These are phyloP conservation scores for Aspergillus sclerotioniger DNA, from an alignment of 495 filamentous ascomycete genomes.

Conservation along the genomic window DNA sequence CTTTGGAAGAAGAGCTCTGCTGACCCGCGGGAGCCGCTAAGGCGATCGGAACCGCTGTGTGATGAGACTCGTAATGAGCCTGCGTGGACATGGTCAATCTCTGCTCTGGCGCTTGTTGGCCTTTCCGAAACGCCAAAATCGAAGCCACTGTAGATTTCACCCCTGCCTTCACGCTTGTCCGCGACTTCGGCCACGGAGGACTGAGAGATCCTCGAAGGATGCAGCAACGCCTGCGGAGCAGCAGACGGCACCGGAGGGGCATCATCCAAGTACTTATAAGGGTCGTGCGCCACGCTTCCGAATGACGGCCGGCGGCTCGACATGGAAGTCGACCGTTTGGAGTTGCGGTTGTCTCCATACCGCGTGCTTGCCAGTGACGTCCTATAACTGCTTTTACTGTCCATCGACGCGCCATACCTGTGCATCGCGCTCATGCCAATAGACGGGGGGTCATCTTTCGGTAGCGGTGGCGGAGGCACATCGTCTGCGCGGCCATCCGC, in stretches of 20 bases:
- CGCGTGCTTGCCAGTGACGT: constrained; percentile 46
- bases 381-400: constrained; percentile 46
- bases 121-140: constrained; percentile 24
- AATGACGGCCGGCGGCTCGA: constrained; percentile 41
- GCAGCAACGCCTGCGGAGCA: constrained; percentile 27
- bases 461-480: constrained; percentile 32
- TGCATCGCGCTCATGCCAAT: constrained; percentile 13
- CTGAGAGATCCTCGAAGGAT: constrained; percentile 25
- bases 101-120: constrained; percentile 5
- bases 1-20: constrained; percentile 27
- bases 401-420: constrained; percentile 33
- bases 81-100: constrained; percentile 8
- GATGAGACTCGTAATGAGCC: constrained; percentile 18
- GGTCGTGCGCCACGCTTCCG: constrained; percentile 33
- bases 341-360: constrained; percentile 26
- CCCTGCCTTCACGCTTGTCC: constrained; percentile 20
- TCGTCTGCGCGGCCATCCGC: constrained; percentile 8
- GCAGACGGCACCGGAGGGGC: constrained; percentile 38
- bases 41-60: constrained; percentile 20
- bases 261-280: constrained; percentile 36
- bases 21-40: constrained; percentile 23
- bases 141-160: constrained; percentile 31
- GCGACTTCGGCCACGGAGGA: constrained; percentile 26
- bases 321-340: constrained; percentile 32
- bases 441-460: constrained; percentile 16